Percentiles rank a stretch among this genome's conserved stretches.
These are phyloP conservation scores for Lenzites betulinus DNA, from an alignment of 768 basidiomycete species.

Conservation along the genomic window DNA sequence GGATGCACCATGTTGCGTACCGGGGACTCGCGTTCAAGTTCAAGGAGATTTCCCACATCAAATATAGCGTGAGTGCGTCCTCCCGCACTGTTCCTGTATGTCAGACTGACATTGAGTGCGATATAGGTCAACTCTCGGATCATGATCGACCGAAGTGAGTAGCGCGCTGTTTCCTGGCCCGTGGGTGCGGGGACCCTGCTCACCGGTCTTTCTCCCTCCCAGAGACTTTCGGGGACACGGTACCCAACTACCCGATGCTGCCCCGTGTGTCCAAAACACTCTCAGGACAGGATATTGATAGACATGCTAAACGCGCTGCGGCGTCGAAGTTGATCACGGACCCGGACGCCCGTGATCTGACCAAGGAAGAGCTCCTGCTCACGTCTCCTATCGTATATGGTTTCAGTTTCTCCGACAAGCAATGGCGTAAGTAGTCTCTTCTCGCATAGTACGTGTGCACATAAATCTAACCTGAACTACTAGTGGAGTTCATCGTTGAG, in stretches of 20 bases:
- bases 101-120: neutral
- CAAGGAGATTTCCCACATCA: slow-evolving; percentile 34
- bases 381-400: slow-evolving; percentile 60
- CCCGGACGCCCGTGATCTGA: slow-evolving; percentile 37
- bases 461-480: neutral
- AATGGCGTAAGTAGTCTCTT: slow-evolving; percentile 49
- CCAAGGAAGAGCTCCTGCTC: slow-evolving; percentile 56
- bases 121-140: slow-evolving; percentile 57
- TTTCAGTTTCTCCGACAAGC: slow-evolving; percentile 61
- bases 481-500: slow-evolving; percentile 64
- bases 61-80: slow-evolving; percentile 46
- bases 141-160: slow-evolving; percentile 61
- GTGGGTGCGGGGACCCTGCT: neutral
- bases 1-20: slow-evolving; percentile 59
- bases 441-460: neutral
- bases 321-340: neutral
- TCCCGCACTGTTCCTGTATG: neutral
- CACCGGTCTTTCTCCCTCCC: neutral
- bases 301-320: slow-evolving; percentile 21
- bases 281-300: slow-evolving; percentile 28
- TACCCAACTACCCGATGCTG: slow-evolving; percentile 31
- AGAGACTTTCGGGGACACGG: slow-evolving; percentile 32
- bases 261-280: slow-evolving; percentile 28
- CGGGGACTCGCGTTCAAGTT: slow-evolving; percentile 49
- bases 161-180: neutral